These are phyloP conservation scores for Suillus bovinus DNA, from an alignment of 768 basidiomycete species.

Conservation along the genomic window DNA sequence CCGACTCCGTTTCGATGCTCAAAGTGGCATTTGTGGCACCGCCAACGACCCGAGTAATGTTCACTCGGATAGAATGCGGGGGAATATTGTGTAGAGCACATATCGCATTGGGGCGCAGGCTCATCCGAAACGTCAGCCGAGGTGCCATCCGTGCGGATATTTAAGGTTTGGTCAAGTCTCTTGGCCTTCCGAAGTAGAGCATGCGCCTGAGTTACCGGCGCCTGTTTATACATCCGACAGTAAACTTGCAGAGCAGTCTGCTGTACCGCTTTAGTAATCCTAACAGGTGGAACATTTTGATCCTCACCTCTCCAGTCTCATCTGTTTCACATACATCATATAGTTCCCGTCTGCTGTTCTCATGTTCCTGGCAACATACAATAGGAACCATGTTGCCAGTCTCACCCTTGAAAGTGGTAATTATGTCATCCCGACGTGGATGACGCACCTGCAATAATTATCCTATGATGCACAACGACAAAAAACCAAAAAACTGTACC, in stretches of 20 bases:
- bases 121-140: conserved; percentile 15
- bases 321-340: conserved; percentile 87
- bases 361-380: conserved; percentile 79
- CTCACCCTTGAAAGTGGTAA: conserved; percentile 75
- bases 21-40: conserved; percentile 49
- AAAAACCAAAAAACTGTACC: conserved; percentile 41
- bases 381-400: conserved; percentile 78
- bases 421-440: conserved; percentile 65
- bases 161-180: conserved; percentile 74
- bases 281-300: background rate
- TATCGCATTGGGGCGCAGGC: conserved; percentile 47
- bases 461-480: background rate
- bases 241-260: conserved; percentile 92
- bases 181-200: conserved; percentile 87
- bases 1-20: background rate
- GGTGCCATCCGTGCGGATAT: conserved; percentile 41
- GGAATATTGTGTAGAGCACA: conserved; percentile 69
- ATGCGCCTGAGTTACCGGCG: conserved; percentile 69
- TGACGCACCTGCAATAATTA: conserved; percentile 62
- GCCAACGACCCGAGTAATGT: conserved; percentile 26
- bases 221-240: conserved; percentile 82
- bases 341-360: conserved; percentile 60
- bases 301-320: conserved; percentile 74
- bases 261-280: background rate
- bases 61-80: conserved; percentile 67